Evolutionary conservation across 345 rosid genomes (phyloP).

Genomic region (Lepidium africanum): DNA sequence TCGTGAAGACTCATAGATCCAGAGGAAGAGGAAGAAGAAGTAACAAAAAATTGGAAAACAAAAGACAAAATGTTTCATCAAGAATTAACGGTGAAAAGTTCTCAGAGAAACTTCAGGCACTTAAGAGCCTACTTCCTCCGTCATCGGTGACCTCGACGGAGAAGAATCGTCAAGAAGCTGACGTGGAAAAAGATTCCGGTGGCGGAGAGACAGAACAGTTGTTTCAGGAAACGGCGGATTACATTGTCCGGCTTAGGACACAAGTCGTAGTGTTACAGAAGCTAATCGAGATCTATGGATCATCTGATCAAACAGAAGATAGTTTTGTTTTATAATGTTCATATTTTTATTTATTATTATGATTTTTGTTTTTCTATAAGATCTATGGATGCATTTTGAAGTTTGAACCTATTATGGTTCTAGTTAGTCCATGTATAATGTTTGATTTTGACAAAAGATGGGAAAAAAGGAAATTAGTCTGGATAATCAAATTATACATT

Average conservation of each 20-base stretch:
- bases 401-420: slow-evolving; percentile 6
- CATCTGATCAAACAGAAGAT: slow-evolving; percentile 18
- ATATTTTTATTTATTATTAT: slow-evolving; percentile 2
- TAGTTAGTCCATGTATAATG: slow-evolving; percentile 18
- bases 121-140: slow-evolving; percentile 60
- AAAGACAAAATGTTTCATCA: slow-evolving; percentile 1
- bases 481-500: background rate
- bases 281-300: slow-evolving; percentile 58
- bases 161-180: background rate
- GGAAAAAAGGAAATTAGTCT: background rate
- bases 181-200: slow-evolving; percentile 29
- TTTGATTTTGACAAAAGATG: background rate
- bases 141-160: background rate
- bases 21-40: slow-evolving; percentile 19
- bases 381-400: too few relatives aligned
- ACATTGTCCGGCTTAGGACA: slow-evolving; percentile 57
- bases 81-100: slow-evolving; percentile 28
- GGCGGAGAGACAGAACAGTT: slow-evolving; percentile 31
- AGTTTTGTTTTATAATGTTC: slow-evolving; percentile 22
- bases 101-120: slow-evolving; percentile 60
- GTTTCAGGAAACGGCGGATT: slow-evolving; percentile 79
- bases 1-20: slow-evolving; percentile 28
- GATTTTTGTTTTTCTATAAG: background rate
- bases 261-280: slow-evolving; percentile 62
- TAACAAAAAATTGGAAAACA: background rate